Conservation (phyloP, 345 rosid species). For the Eucalyptus victrix region DNA sequence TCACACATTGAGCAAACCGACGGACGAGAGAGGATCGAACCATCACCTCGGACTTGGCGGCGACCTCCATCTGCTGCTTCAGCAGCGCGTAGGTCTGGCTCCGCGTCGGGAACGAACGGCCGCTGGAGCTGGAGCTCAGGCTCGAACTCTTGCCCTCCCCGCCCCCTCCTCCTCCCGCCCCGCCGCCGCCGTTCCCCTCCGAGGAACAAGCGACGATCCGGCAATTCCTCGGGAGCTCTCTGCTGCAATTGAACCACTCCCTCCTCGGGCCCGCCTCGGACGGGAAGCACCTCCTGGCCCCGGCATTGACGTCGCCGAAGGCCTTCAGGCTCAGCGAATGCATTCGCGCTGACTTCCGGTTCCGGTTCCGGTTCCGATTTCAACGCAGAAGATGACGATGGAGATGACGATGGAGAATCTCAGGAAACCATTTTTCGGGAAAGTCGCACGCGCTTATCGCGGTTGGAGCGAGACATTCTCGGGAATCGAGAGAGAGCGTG, state of each 20-base stretch:
- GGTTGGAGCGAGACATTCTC: not conserved
- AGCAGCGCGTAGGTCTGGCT: conserved; percentile 50
- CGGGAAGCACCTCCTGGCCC: conserved; percentile 1
- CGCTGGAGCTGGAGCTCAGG: conserved; percentile 2
- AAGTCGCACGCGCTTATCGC: not conserved
- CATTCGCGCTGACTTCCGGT: not conserved
- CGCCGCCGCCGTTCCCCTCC: conserved; percentile 12
- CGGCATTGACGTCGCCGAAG: conserved; percentile 13
- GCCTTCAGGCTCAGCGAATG: conserved; percentile 16
- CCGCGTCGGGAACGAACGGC: conserved; percentile 23
- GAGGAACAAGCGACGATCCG: conserved; percentile 12
- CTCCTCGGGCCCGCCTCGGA: not conserved
- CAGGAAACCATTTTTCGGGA: not conserved
- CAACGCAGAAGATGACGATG: not conserved
- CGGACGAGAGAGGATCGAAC: not conserved
- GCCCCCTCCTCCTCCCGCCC: not conserved
- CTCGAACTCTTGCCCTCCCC: conserved; percentile 17
- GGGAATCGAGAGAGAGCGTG: not conserved
- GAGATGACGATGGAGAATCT: not conserved
- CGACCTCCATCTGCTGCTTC: conserved; percentile 61
- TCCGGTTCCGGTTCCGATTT: not conserved
- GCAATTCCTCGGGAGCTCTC: not conserved
- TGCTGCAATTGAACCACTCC: not conserved
- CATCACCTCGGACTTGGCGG: conserved; percentile 25
- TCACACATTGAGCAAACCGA: not conserved